Base-by-base conservation (phyloP, 225 moss, liverwort and hornwort genomes). In the Pleurozium schreberi region DNA sequence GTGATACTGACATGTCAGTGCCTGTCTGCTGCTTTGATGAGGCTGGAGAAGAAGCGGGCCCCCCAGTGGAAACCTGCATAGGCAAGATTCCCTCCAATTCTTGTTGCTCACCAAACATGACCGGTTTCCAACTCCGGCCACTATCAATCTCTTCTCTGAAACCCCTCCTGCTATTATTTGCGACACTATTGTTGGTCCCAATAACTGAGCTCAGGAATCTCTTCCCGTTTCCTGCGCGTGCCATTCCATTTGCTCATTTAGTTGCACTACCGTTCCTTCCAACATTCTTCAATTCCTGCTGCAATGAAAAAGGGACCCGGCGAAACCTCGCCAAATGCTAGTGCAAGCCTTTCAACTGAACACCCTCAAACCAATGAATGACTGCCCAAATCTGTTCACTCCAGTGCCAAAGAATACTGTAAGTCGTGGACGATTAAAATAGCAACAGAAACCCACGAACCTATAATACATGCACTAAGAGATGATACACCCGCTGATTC, bases 51-150 rank as follows among this genome's bases (percentile, higher is more conserved):
- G 92, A 93, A 85, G 87, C 69, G 8, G 94, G 91, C 52, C 92
- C 94, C 31, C 89, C 91, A 69, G 90, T 84, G 59, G 91, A 87
- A 67, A 92, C 92, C 91, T 96, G 98, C 97, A 95, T 95, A 10
- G 94, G 93, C 65, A 93, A 87, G 36, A 88, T 93, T 62, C 92
- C 96, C 80, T 93, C 95, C 89, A 92, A 83, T 30, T 91, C 96
- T 90, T 98, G 96, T 86, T 95, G 93, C 83, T 93, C 97, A 79
- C 95, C 95, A 94, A 95, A 97, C 90, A 94, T 93, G 61, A 96
- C 96, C 78, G 97, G 93, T 91, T 98, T 98, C 97, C 97, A 98
- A 89, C 90, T 93, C 85, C 95, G 93, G 88, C 89, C 92, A 88
- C 92, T 93, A 82, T 93, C 93, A 90, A 91, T 87, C 84, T 95